Base-by-base conservation (phyloP, 805 yeast species). In the Yarrowia alimentaria region DNA sequence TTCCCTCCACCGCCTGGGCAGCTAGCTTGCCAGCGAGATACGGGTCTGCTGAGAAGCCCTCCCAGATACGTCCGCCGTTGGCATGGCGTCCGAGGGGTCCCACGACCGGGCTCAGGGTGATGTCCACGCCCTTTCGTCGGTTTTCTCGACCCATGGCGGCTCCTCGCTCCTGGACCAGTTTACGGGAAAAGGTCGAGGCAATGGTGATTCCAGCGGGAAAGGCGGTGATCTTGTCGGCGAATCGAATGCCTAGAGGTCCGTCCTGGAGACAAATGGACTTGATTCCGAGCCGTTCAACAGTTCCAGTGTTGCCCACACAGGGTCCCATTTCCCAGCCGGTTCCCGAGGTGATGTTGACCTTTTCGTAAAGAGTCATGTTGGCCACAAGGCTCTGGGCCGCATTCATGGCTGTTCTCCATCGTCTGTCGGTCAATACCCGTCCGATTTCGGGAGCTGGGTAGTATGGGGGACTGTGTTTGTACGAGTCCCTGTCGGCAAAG, bases 21-120 rank as follows among this genome's bases (percentile, higher is more conserved):
- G 79, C 80, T 7, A 71, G 73, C 20, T 72, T 66, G 17, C 85
- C 85, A 56, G 76, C 78, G 42, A 80, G 64, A 53, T 78, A 79
- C 2, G 85, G 83, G 60, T 80, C 85, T 4, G 79, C 66, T 7
- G 81, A 80, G 62, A 78, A 79, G 29, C 79, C 73, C 64, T 80
- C 84, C 82, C 83, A 79, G 62, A 75, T 77, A 56, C 84, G 68
- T 5, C 85, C 85, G 17, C 81, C 85, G 31, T 74, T 75, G 4
- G 83, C 84, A 57, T 79, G 75, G 26, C 71, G 67, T 0, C 85
- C 85, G 34, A 80, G 69, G 9, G 85, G 85, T 0, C 83, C 84
- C 30, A 77, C 67, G 3, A 70, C 68, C 1, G 85, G 85, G 0
- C 81, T 83, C 25, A 79, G 65, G 11, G 76, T 69, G 28, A 78